Base-by-base conservation (phyloP, 202 grass and related monocot genomes). In the Alloteropsis angusta region DNA sequence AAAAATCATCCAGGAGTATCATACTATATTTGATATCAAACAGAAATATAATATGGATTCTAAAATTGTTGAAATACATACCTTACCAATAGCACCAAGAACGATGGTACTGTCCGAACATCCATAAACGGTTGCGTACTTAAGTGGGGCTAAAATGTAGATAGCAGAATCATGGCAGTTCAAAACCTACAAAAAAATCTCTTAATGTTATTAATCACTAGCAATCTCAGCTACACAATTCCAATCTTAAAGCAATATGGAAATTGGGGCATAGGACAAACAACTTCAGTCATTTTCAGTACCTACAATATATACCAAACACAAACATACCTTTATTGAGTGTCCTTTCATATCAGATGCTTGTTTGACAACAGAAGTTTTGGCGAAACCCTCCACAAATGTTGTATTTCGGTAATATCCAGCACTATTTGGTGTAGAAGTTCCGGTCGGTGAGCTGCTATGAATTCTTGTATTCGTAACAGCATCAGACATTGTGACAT, bases 41-140 rank as follows among this genome's bases (percentile, higher is more conserved):
- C 49, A 75, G 23, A 72, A 25, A 56, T 78, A 70, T 38, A 60
- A 45, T 44, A 35, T 44, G 6, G 43, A 55, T 46, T 55, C 14
- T 11, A 76, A 59, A 68, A 68, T 43, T 53, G 45, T 64, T 52
- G 59, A 49, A 65, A 70, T 78, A 68, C 83, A 87, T 84, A 99
- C 96, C 89, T 99, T 99, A 90, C 96, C 96, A 89, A 96, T 48
- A 75, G 96, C 96, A 84, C 96, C 89, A 61, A 99, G 84, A 83
- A 99, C 83, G 50, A 99, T 79, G 10, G 90, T 99, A 77, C 90
- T 76, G 74, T 99, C 96, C 56, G 92, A 96, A 87, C 92, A 99
- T 83, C 96, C 96, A 88, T 93, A 99, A 16, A 99, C 68, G 0
- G 88, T 96, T 79, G 96, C 92, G 65, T 99, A 99, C 25, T 85